A percentile compares a stretch with the other conserved stretches of the same genome.
Evolutionary conservation across 352 stramenopile genomes (phyloP).

Genomic region (Globisporangium carolinianum): DNA sequence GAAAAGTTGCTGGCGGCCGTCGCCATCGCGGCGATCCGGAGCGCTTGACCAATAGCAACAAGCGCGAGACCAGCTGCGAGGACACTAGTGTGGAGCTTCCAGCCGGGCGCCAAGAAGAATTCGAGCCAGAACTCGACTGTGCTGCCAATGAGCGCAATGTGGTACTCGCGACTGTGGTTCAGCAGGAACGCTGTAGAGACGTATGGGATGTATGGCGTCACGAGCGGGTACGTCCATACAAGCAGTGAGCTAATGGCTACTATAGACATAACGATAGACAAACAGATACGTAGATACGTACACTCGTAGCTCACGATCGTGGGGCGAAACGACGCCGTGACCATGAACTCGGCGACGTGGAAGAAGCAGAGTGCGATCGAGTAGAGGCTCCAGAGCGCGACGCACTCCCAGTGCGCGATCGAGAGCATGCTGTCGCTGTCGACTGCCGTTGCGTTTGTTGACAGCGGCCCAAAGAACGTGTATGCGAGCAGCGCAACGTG

Average conservation of each 20-base stretch:
- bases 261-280: not conserved
- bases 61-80: conserved; percentile 55
- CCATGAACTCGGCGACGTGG: conserved; percentile 79
- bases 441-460: not conserved
- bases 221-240: not conserved
- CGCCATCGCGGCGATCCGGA: conserved; percentile 89
- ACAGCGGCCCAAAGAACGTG: conserved; percentile 18
- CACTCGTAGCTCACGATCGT: conserved; percentile 77
- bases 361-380: conserved; percentile 73
- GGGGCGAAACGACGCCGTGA: conserved; percentile 77
- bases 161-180: conserved; percentile 89
- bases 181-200: conserved; percentile 70
- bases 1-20: conserved; percentile 94
- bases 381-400: conserved; percentile 73
- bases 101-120: conserved; percentile 61
- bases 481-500: conserved; percentile 51
- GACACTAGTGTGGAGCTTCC: conserved; percentile 62
- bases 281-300: conserved; percentile 19
- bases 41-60: conserved; percentile 80
- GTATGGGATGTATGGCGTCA: not conserved
- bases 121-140: conserved; percentile 91
- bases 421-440: not conserved
- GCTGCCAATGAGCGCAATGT: conserved; percentile 74
- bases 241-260: not conserved
- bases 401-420: conserved; percentile 34